These are phyloP conservation scores for Mycosarcoma mackinlayi DNA, from an alignment of 1,284 basidiomycete genomes.

Conservation along the genomic window DNA sequence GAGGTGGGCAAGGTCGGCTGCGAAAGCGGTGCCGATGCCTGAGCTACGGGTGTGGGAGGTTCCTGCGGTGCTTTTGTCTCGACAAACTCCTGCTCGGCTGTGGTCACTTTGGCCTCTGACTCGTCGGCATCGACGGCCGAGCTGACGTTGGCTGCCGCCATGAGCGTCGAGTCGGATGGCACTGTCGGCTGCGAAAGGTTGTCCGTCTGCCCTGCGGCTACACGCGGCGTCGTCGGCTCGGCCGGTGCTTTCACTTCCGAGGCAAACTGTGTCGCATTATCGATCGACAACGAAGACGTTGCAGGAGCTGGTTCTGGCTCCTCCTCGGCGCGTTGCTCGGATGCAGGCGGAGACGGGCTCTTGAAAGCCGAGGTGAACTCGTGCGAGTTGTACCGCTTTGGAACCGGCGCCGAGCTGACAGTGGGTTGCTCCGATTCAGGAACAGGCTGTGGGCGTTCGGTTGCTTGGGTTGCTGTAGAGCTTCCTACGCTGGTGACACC, in stretches of 20 bases:
- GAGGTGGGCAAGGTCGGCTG: conserved; percentile 43
- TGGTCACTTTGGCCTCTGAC: conserved; percentile 17
- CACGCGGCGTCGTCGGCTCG: conserved; percentile 34
- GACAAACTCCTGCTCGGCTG: conserved; percentile 34
- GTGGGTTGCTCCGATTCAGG: conserved; percentile 26
- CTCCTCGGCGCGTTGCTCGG: conserved; percentile 10
- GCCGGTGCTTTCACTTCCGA: conserved; percentile 43
- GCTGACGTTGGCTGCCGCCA: conserved; percentile 17
- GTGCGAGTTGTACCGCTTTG: conserved; percentile 51
- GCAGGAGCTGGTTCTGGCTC: conserved; percentile 2
- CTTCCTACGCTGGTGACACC: conserved; percentile 14
- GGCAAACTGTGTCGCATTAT: conserved; percentile 36
- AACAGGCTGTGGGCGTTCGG: conserved; percentile 19
- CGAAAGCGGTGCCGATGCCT: conserved; percentile 12
- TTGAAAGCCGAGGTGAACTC: conserved; percentile 44
- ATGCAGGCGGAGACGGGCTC: conserved; percentile 35
- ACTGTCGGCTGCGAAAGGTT: conserved; percentile 44
- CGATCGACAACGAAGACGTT: conserved; percentile 1
- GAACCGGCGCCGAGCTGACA: conserved; percentile 17
- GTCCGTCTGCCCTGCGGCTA: conserved; percentile 14
- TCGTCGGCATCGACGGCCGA: conserved; percentile 6
- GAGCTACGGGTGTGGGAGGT: conserved; percentile 15
- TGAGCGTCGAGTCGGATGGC: conserved; percentile 35
- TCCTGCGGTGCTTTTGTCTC: conserved; percentile 33
- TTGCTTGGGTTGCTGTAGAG: neutral